A percentile compares a stretch with the other conserved stretches of the same genome.
Conservation (phyloP, 2,329 filamentous ascomycete species). For the Colletotrichum spaethianum region DNA sequence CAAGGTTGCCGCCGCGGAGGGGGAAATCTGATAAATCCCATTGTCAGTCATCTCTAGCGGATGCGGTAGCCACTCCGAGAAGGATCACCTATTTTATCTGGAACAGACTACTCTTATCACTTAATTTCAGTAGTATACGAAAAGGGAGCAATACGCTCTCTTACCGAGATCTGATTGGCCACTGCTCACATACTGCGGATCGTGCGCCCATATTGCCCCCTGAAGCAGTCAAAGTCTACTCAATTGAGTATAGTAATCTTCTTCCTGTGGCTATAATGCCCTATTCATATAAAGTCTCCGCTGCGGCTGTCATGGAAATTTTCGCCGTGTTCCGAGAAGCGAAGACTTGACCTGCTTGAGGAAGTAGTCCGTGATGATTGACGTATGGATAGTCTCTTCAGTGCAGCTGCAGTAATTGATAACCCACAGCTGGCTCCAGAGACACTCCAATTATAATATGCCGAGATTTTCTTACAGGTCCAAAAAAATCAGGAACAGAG, state of each 20-base stretch:
- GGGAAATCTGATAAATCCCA: not conserved
- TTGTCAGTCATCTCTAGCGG: not conserved
- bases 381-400: not conserved
- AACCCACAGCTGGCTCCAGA: not conserved
- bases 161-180: conserved; percentile 8
- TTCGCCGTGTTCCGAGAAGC: not conserved
- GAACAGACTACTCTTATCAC: conserved; percentile 27
- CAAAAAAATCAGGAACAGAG: too few relatives aligned
- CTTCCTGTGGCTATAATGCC: conserved; percentile 6
- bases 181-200: not conserved
- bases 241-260: not conserved
- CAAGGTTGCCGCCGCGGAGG: not conserved
- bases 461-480: too few relatives aligned
- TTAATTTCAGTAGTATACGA: conserved; percentile 8
- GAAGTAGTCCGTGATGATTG: not conserved
- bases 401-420: not conserved
- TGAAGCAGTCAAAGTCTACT: not conserved
- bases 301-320: not conserved
- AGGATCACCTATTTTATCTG: conserved; percentile 8
- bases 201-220: conserved; percentile 10
- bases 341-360: not conserved
- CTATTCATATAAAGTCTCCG: not conserved
- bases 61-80: not conserved
- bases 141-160: not conserved
- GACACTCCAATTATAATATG: too few relatives aligned